A percentile compares a stretch with the other conserved stretches of the same genome.
Conservation (phyloP, 2,329 filamentous ascomycete species). For the Periconia sp. region DNA sequence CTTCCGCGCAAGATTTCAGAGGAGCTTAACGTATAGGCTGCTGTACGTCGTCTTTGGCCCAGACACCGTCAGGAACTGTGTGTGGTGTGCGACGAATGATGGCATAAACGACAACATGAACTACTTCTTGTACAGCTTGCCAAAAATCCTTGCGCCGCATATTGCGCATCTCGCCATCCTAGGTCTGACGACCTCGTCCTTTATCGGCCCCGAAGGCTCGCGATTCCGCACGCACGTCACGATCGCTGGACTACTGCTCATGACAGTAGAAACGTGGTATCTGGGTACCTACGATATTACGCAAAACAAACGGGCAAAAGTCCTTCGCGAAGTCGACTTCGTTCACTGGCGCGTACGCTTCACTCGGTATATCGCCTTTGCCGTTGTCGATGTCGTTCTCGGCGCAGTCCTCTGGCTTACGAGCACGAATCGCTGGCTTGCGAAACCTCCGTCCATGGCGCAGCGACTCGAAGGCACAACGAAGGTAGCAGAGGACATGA, state of each 20-base stretch:
- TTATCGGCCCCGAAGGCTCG: slow-evolving; percentile 68
- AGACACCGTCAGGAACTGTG: slow-evolving; percentile 72
- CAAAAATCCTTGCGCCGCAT: slow-evolving; percentile 77
- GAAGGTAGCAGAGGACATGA: slow-evolving; percentile 62
- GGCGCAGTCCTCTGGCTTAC: slow-evolving; percentile 75
- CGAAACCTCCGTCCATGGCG: slow-evolving; percentile 64
- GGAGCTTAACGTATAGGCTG: slow-evolving; percentile 69
- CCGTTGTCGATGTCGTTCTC: slow-evolving; percentile 67
- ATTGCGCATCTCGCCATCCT: slow-evolving; percentile 76
- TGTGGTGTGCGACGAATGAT: slow-evolving; percentile 72
- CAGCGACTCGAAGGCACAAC: slow-evolving; percentile 70
- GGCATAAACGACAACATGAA: slow-evolving; percentile 67
- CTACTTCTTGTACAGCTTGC: slow-evolving; percentile 83
- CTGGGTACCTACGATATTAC: slow-evolving; percentile 70
- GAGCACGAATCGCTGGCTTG: slow-evolving; percentile 80
- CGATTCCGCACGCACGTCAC: slow-evolving; percentile 76
- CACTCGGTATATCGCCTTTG: slow-evolving; percentile 69
- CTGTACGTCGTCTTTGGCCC: slow-evolving; percentile 87
- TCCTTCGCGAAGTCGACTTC: slow-evolving; percentile 67
- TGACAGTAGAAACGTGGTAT: slow-evolving; percentile 69
- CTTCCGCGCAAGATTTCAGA: slow-evolving; percentile 69
- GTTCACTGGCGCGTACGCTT: slow-evolving; percentile 74
- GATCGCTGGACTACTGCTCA: slow-evolving; percentile 64
- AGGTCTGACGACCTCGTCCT: slow-evolving; percentile 73
- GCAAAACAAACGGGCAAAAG: slow-evolving; percentile 66